A percentile compares a stretch with the other conserved stretches of the same genome.
Conservation (phyloP, 768 basidiomycete genomes). For the Tylopilus vinaceipallidus region DNA sequence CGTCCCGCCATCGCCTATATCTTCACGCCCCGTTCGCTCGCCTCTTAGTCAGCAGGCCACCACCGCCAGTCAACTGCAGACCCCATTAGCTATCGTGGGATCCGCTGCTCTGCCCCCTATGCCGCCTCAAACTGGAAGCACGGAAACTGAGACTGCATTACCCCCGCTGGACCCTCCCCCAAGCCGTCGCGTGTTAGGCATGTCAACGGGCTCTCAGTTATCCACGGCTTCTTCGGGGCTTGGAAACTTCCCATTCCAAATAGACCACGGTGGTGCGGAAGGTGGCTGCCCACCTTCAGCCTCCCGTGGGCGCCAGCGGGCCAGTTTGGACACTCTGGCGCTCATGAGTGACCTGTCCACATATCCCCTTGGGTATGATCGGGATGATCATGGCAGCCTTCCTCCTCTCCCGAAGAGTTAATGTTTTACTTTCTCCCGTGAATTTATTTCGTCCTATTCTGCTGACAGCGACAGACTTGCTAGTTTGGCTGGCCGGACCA, state of each 20-base stretch:
- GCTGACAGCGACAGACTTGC: slow-evolving; percentile 8
- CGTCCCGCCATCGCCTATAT: slow-evolving; percentile 86
- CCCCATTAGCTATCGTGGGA: background rate
- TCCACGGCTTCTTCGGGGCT: slow-evolving; percentile 80
- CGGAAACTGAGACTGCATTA: slow-evolving; percentile 35
- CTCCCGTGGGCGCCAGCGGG: slow-evolving; percentile 55
- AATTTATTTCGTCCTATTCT: slow-evolving; percentile 8
- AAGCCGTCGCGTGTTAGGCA: slow-evolving; percentile 57
- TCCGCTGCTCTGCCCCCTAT: background rate
- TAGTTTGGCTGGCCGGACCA: slow-evolving; percentile 30
- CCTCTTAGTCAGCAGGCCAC: slow-evolving; percentile 62
- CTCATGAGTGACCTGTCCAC: slow-evolving; percentile 80
- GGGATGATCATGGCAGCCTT: slow-evolving; percentile 29
- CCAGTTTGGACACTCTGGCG: slow-evolving; percentile 82
- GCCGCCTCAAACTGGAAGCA: slow-evolving; percentile 10
- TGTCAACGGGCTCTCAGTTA: slow-evolving; percentile 74
- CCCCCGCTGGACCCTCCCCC: slow-evolving; percentile 47
- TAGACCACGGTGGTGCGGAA: slow-evolving; percentile 58
- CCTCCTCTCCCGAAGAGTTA: slow-evolving; percentile 28
- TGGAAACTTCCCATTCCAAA: slow-evolving; percentile 84
- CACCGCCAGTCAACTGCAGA: slow-evolving; percentile 19
- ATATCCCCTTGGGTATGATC: slow-evolving; percentile 78
- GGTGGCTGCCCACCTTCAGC: slow-evolving; percentile 32
- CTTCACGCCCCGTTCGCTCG: slow-evolving; percentile 72
- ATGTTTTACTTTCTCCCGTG: slow-evolving; percentile 1